Evolutionary conservation across 2,329 filamentous ascomycete species (phyloP), one percentile per base, ranked within the genome.

Genomic region (Arthrobotrys sphaeroides): DNA sequence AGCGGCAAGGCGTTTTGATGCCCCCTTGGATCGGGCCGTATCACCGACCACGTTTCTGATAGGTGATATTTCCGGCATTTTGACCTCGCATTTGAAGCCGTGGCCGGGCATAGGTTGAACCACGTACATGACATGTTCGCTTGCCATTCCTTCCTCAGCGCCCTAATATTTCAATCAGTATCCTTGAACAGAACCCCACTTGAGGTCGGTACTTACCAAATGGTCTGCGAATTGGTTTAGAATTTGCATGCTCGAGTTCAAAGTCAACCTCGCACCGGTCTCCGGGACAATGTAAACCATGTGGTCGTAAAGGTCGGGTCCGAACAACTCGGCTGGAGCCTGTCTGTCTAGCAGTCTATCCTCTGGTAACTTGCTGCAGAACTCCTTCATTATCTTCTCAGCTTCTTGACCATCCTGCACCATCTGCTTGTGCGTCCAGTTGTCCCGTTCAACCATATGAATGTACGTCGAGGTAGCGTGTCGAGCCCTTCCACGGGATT

Each of bases 1-100:
- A 0, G 95, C 94, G 2, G 94, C 94, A 0, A 94, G 92, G 78
- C 92, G 92, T 82, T 95, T 96, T 3, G 95, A 94, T 16, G 90
- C 83, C 28, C 89, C 86, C 82, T 97, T 98, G 69, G 86, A 91
- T 5, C 84, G 81, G 66, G 90, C 88, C 0, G 88, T 83, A 5
- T 83, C 84, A 3, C 95, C 94, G 10, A 85, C 85, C 3, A 88
- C 85, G 28, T 88, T 89, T 66, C 86, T 87, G 36, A 97, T 84
- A 0, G 92, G 93, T 0, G 93, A 91, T 20, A 85, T 86, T 10
- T 89, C 87, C 0, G 95, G 94, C 22, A 99, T 84, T 9, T 92
- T 86, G 0, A 96, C 88, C 79, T 97, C 92, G 77, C 91, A 93
- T 43, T 90, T 82, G 79, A 90, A 97, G 22, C 87, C 86, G 7